Base-by-base conservation (phyloP, 805 yeast genomes). In the Pichia rugopelliculosa region DNA sequence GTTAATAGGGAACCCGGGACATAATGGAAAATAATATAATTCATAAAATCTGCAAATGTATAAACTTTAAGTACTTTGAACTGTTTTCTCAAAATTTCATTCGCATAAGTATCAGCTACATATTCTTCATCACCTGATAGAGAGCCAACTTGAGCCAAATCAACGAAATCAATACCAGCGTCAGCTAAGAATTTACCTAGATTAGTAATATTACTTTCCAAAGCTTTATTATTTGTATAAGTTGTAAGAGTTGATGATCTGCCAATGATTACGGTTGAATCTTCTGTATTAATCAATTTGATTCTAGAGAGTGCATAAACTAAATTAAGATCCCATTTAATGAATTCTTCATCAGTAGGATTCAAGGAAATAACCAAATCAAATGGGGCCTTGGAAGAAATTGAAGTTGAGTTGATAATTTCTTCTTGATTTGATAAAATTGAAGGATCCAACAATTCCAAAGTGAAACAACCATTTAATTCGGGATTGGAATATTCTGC, bases 271-370 rank as follows among this genome's bases (percentile, higher is more conserved):
- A 45, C 45, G 2, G 47, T 42, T 20, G 47, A 39, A 10, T 43
- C 25, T 24, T 26, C n/a, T 4, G 34, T 30, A 9, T 22, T 23
- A 11, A 50, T 30, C 2, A 39, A 4, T 17, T 17, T 23, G 3
- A 34, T 22, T 33, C n/a, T 20, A 12, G 20, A 26, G 2, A 46
- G 21, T n/a, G 27, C 34, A 6, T 42, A 17, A 15, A 47, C 18
- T 18, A 50, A 20, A 23, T 47, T 41, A 1, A 50, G 20, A 41
- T 50, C 53, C 46, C 50, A 47, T 22, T 45, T 41, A 12, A 33
- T 43, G 12, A 44, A 50, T 15, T 12, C 11, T 2, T 42, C 36
- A 5, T 42, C 43, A 6, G 53, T 41, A 15, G 34, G 23, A 41
- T 50, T 50, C 12, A 50, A 36, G 7, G 46, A 38, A 12, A 50